Base-by-base conservation (phyloP, 2,329 filamentous ascomycete species). In the Fusarium sp. region DNA sequence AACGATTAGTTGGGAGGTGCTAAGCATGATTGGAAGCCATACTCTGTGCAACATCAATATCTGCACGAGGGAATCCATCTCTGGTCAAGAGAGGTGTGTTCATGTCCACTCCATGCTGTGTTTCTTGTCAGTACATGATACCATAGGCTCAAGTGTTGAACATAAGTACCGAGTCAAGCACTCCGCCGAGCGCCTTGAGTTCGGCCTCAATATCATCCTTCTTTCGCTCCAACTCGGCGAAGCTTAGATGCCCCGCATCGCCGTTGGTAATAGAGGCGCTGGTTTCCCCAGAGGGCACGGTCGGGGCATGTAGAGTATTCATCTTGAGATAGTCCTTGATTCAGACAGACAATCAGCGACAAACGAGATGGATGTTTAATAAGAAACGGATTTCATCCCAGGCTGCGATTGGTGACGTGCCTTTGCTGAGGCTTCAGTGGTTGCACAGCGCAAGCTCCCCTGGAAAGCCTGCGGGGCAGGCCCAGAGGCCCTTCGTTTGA, bases 11-110 rank as follows among this genome's bases (percentile, higher is more conserved):
- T 52, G 56, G 8, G 14, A 25, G 40, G 20, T 38, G 32, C 43
- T 33, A 65, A 87, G 12, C 54, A 10, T 50, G 87, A n/a, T 7
- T 58, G 12, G 17, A 59, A 35, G 37, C 17, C 63, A 75, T 90
- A 97, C 95, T 97, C 85, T 98, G 96, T 30, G 97, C 93, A 72
- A 99, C 93, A 82, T 99, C 97, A 73, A 99, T 92, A 83, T 99
- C 97, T 78, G 94, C 92, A 80, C 97, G 90, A 35, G 97, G 97
- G 81, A 94, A 99, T 57, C 97, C 97, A 84, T 98, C 97, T 70
- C 91, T 90, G 15, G 96, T 98, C 27, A 95, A 90, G 43, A 99
- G 90, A 67, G 91, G 88, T 9, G 97, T 98, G 78, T 93, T 92
- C 97, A 99, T 99, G 79, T 93, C 92, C 63, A 98, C 96, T 52